Evolutionary conservation across 768 basidiomycete genomes (phyloP).

Genomic region (Russula earlei): DNA sequence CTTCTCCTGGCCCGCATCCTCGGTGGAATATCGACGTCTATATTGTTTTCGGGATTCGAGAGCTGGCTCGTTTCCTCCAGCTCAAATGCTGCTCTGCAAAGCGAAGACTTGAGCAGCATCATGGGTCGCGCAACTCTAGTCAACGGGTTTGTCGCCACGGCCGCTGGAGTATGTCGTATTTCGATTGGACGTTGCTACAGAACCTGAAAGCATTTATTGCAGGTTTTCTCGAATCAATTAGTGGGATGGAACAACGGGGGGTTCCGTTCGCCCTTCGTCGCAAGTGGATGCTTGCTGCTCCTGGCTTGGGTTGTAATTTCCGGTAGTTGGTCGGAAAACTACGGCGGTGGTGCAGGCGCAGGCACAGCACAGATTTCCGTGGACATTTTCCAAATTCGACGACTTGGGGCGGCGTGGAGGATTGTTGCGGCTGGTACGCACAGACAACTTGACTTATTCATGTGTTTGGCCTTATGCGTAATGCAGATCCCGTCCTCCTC

Average conservation of each 20-base stretch:
- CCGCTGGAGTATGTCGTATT: constrained; percentile 45
- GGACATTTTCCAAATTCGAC: constrained; percentile 43
- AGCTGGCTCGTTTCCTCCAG: constrained; percentile 67
- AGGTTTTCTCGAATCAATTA: constrained; percentile 38
- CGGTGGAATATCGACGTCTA: constrained; percentile 66
- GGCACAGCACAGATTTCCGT: constrained; percentile 19
- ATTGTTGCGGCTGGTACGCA: constrained; percentile 33
- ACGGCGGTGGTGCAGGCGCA: constrained; percentile 35
- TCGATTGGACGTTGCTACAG: neutral
- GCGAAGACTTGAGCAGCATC: constrained; percentile 53
- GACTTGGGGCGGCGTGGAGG: constrained; percentile 46
- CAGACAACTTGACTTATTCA: neutral
- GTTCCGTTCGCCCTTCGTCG: constrained; percentile 57
- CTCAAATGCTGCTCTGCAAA: constrained; percentile 40
- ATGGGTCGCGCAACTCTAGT: constrained; percentile 66
- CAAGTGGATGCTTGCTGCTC: constrained; percentile 47
- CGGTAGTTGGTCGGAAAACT: constrained; percentile 59
- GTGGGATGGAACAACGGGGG: constrained; percentile 38
- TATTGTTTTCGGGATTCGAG: constrained; percentile 68
- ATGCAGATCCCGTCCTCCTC: constrained; percentile 48
- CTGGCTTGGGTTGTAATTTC: constrained; percentile 50
- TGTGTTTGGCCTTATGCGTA: neutral
- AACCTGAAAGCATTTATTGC: neutral
- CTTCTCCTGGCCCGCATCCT: constrained; percentile 55
- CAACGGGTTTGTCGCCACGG: constrained; percentile 63